These are phyloP conservation scores for Colletotrichum noveboracense DNA, from an alignment of 2,329 filamentous ascomycete genomes.

Conservation along the genomic window DNA sequence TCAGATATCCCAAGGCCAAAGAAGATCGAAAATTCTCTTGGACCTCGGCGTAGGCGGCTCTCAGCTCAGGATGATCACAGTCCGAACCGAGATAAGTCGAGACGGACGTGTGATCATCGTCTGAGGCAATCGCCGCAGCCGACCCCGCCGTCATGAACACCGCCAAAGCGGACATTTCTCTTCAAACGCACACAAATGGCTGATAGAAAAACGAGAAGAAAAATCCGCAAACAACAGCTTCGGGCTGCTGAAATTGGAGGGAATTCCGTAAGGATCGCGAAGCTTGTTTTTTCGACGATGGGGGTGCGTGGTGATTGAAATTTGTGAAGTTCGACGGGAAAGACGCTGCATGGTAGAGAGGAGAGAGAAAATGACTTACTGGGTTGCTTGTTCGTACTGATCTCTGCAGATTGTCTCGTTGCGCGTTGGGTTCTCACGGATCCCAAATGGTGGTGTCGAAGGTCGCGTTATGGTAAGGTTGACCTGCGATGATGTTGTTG, in stretches of 20 bases:
- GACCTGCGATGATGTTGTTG: not conserved
- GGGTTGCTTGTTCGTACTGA: not conserved
- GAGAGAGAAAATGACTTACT: not conserved
- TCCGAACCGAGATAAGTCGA: not conserved
- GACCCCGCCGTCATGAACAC: not conserved
- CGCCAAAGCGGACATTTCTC: not conserved
- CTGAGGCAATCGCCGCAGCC: not conserved
- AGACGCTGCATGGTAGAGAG: not conserved
- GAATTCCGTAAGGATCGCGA: not conserved
- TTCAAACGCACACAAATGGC: not conserved
- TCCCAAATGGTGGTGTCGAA: not conserved
- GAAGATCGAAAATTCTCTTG: not conserved
- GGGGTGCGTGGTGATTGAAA: not conserved
- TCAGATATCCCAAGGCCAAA: not conserved
- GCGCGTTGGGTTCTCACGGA: not conserved
- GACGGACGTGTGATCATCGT: not conserved
- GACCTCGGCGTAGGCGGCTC: not conserved
- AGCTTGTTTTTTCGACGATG: not conserved
- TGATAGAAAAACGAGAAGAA: not conserved
- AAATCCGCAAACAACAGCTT: not conserved
- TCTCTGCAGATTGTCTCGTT: not conserved
- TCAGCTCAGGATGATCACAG: not conserved
- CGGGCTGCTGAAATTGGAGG: not conserved
- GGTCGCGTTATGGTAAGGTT: not conserved
- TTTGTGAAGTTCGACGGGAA: not conserved